A percentile compares a stretch with the other conserved stretches of the same genome.
Conservation (phyloP, 805 yeast genomes). For the Lachancea sp. region DNA sequence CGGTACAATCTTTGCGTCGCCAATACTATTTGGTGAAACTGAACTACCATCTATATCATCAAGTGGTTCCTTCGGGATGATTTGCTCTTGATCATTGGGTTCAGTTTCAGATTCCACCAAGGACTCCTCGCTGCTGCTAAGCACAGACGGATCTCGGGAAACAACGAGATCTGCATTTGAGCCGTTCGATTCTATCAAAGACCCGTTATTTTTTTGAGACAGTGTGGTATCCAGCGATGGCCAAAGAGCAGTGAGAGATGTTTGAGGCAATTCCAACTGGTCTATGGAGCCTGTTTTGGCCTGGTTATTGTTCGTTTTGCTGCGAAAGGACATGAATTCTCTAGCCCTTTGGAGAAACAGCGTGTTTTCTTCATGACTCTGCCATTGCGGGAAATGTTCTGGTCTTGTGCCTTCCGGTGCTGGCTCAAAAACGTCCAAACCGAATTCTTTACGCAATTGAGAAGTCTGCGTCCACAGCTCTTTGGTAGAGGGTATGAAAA, state of each 20-base stretch:
- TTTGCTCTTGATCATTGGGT: not conserved
- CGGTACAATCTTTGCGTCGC: not conserved
- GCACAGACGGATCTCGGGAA: not conserved
- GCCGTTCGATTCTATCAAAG: not conserved
- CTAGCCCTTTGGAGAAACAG: constrained; percentile 31
- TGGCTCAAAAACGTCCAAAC: constrained; percentile 29
- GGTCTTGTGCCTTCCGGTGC: constrained; percentile 26
- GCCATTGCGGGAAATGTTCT: constrained; percentile 33
- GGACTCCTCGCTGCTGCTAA: constrained; percentile 1
- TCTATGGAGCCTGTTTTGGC: not conserved
- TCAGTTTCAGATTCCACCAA: not conserved
- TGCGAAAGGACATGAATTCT: constrained; percentile 8
- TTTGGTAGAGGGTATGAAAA: constrained; percentile 40
- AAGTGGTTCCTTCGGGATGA: not conserved
- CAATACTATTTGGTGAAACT: constrained; percentile 1
- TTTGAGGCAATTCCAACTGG: not conserved
- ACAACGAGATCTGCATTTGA: not conserved
- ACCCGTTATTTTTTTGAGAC: not conserved
- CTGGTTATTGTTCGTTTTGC: no score
- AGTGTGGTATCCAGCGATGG: not conserved
- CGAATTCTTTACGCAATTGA: constrained; percentile 41
- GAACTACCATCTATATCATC: constrained; percentile 5
- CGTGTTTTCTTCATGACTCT: constrained; percentile 35
- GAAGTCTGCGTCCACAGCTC: constrained; percentile 55
- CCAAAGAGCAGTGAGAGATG: not conserved